Conservation (phyloP, 768 basidiomycete species). For the Asterophora lycoperdoides region DNA sequence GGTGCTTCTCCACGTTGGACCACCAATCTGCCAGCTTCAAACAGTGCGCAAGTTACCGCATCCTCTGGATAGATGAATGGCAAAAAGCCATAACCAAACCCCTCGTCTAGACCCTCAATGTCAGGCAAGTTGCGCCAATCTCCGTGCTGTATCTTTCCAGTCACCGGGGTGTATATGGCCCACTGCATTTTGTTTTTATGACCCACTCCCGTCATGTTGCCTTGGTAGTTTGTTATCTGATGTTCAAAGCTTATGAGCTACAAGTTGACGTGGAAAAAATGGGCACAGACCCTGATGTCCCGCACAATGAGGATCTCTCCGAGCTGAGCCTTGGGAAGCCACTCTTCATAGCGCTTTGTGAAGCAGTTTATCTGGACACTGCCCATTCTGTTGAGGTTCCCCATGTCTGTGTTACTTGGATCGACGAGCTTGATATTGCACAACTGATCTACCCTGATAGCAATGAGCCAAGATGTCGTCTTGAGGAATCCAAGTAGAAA, state of each 20-base stretch:
- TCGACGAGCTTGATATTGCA: slow-evolving; percentile 47
- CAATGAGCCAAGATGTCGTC: not conserved
- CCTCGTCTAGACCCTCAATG: slow-evolving; percentile 29
- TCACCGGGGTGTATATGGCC: slow-evolving; percentile 46
- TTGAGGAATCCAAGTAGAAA: not conserved
- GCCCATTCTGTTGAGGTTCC: slow-evolving; percentile 17
- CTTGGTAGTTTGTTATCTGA: slow-evolving; percentile 32
- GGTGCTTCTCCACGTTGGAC: slow-evolving; percentile 29
- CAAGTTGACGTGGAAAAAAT: not conserved
- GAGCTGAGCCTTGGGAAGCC: slow-evolving; percentile 45
- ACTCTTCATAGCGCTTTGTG: slow-evolving; percentile 39
- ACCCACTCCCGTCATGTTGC: slow-evolving; percentile 35
- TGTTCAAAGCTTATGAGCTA: not conserved
- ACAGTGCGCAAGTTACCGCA: slow-evolving; percentile 42
- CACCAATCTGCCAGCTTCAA: slow-evolving; percentile 47
- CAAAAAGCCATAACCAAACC: slow-evolving; percentile 36
- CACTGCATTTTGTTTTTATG: slow-evolving; percentile 46
- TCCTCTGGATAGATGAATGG: slow-evolving; percentile 41
- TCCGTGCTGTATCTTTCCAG: slow-evolving; percentile 34
- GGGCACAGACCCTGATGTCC: slow-evolving; percentile 41
- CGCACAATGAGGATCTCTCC: slow-evolving; percentile 52
- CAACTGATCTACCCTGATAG: slow-evolving; percentile 37
- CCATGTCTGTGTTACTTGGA: slow-evolving; percentile 39
- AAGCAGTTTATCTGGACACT: slow-evolving; percentile 49
- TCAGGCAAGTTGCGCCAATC: slow-evolving; percentile 33